phyloP scores from a whole-genome alignment of 225 moss, liverwort and hornwort genomes.

The Takakia lepidozioides region DNA sequence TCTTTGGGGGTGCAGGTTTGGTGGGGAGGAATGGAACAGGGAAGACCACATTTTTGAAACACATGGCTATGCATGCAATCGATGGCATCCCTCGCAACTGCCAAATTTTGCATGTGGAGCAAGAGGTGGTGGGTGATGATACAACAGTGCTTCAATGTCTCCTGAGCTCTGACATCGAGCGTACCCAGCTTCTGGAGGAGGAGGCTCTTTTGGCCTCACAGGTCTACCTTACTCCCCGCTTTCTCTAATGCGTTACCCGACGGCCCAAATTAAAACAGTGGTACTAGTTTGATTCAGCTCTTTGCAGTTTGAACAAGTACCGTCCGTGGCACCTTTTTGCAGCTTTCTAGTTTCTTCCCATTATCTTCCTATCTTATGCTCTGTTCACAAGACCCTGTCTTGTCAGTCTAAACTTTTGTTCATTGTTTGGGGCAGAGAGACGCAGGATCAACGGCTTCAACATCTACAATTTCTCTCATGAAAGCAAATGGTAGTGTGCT shows the following conservation, averaged over 20 bases:
- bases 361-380: neutral
- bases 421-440: too few species aligned
- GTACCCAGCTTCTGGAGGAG: constrained; percentile 81
- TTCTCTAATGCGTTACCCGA: too few species aligned
- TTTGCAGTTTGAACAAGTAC: too few species aligned
- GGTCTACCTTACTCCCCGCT: constrained; percentile 35
- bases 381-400: constrained; percentile 18
- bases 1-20: constrained; percentile 39
- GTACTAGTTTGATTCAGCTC: too few species aligned
- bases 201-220: constrained; percentile 71
- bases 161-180: constrained; percentile 87
- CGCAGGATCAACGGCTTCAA: constrained; percentile 21
- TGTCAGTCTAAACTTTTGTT: too few species aligned
- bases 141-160: constrained; percentile 90
- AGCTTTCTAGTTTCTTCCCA: neutral
- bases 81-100: constrained; percentile 96
- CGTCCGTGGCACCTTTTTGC: too few species aligned
- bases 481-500: constrained; percentile 42
- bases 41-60: constrained; percentile 92
- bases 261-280: too few species aligned
- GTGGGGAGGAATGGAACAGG: constrained; percentile 99
- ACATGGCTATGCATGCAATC: constrained; percentile 94
- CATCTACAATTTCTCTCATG: constrained; percentile 23
- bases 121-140: constrained; percentile 98
- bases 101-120: constrained; percentile 97